A percentile compares a stretch with the other conserved stretches of the same genome.
Evolutionary conservation across 345 rosid genomes (phyloP).

Genomic region (Laguncularia racemosa): DNA sequence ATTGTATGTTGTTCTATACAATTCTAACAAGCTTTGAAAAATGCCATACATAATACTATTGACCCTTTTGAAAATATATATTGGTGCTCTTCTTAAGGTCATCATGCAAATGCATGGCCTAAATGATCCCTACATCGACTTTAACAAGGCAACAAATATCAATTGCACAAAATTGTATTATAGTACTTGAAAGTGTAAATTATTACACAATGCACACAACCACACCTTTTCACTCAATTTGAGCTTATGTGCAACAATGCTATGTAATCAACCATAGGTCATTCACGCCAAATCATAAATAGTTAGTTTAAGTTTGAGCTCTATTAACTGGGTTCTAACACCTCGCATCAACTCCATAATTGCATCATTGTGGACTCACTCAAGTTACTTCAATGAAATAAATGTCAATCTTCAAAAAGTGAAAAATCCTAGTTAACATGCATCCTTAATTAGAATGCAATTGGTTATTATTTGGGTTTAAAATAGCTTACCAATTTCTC

Average conservation of each 20-base stretch:
- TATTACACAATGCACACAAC: neutral
- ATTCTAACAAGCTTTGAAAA: constrained; percentile 95
- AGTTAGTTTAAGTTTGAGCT: constrained; percentile 70
- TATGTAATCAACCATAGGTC: constrained; percentile 94
- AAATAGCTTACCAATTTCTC: constrained; percentile 59
- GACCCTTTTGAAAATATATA: constrained; percentile 81
- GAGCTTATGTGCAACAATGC: constrained; percentile 77
- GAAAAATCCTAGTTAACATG: neutral
- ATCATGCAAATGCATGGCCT: constrained; percentile 87
- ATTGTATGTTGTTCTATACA: constrained; percentile 63
- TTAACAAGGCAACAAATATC: constrained; percentile 13
- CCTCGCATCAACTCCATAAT: constrained; percentile 94
- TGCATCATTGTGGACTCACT: constrained; percentile 79
- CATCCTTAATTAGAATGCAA: no score
- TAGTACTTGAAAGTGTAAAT: neutral
- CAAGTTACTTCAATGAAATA: constrained; percentile 55
- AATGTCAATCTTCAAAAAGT: constrained; percentile 3
- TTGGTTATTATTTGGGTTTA: neutral
- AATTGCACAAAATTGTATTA: neutral
- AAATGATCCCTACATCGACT: constrained; percentile 97
- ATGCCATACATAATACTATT: constrained; percentile 97
- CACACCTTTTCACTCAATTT: constrained; percentile 92
- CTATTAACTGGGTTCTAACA: constrained; percentile 74
- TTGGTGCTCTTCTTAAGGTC: constrained; percentile 95
- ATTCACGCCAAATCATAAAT: constrained; percentile 80